Evolutionary conservation across 208 protist species (phyloP).

Genomic region (Trypanosoma scelopori): DNA sequence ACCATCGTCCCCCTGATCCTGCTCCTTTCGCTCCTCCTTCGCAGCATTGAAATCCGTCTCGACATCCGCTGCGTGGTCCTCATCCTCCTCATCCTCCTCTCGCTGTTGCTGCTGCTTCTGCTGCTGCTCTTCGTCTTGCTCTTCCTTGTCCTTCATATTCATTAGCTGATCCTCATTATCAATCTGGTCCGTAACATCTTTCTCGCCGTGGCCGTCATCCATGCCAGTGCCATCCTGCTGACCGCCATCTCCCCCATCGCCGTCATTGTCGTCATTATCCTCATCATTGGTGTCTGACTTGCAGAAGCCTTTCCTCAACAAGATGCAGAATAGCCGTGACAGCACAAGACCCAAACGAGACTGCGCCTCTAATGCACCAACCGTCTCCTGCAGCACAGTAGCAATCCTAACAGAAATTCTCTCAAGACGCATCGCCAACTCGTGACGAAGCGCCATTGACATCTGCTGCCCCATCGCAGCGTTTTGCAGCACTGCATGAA

Average conservation of each 20-base stretch:
- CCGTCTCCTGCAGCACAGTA: conserved; percentile 17
- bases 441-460: conserved; percentile 1
- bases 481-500: conserved; percentile 23
- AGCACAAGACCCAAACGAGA: conserved; percentile 79
- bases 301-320: conserved; percentile 96
- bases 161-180: conserved; percentile 97
- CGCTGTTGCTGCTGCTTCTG: conserved; percentile 74
- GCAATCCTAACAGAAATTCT: conserved; percentile 5
- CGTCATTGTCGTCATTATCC: conserved; percentile 54
- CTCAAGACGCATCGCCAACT: conserved; percentile 15
- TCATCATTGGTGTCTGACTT: conserved; percentile 85
- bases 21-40: conserved; percentile 81
- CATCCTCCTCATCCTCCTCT: conserved; percentile 65
- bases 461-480: background rate
- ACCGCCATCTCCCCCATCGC: conserved; percentile 65
- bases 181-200: conserved; percentile 98
- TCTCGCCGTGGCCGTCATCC: conserved; percentile 98
- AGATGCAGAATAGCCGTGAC: conserved; percentile 84
- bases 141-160: conserved; percentile 91
- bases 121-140: conserved; percentile 83
- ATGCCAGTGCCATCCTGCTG: conserved; percentile 96
- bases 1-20: conserved; percentile 74
- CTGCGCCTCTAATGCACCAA: conserved; percentile 45
- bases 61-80: conserved; percentile 90
- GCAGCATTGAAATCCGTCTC: conserved; percentile 80